A percentile compares a stretch with the other conserved stretches of the same genome.
Evolutionary conservation across 2,329 filamentous ascomycete species (phyloP).

Genomic region (Chrysoporthe puriensis): DNA sequence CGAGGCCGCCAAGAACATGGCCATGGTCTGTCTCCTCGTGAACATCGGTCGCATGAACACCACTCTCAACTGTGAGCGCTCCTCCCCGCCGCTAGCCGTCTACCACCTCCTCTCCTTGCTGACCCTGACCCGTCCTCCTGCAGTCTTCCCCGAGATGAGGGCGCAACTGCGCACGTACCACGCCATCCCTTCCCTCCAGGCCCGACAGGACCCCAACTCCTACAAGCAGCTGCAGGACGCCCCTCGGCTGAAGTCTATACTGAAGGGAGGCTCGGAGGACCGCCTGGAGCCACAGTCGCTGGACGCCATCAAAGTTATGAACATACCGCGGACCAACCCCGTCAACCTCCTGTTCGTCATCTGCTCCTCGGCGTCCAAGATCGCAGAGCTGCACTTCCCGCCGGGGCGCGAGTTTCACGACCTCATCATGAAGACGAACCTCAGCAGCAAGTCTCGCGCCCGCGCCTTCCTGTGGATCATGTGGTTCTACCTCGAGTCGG

Average conservation of each 20-base stretch:
- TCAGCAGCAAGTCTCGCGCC: constrained; percentile 81
- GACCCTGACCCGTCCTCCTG: constrained; percentile 34
- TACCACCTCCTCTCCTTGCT: constrained; percentile 4
- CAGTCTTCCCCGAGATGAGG: constrained; percentile 99
- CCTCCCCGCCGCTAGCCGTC: constrained; percentile 13
- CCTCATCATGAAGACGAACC: constrained; percentile 86
- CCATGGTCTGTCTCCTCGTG: constrained; percentile 96
- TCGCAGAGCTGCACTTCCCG: constrained; percentile 91
- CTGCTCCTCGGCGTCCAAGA: constrained; percentile 84
- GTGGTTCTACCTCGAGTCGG: constrained; percentile 98
- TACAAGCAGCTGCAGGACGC: constrained; percentile 99
- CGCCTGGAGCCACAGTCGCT: constrained; percentile 79
- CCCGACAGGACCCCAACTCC: constrained; percentile 89
- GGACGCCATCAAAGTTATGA: constrained; percentile 73
- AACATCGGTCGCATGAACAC: constrained; percentile 99
- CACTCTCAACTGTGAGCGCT: constrained; percentile 85
- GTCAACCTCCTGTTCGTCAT: constrained; percentile 97
- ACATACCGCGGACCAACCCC: constrained; percentile 82
- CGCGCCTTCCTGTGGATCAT: constrained; percentile 94
- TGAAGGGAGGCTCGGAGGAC: constrained; percentile 96
- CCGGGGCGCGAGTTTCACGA: constrained; percentile 90
- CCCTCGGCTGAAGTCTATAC: constrained; percentile 90
- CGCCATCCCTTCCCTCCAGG: constrained; percentile 93
- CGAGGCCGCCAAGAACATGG: constrained; percentile 94
- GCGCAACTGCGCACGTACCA: constrained; percentile 97